Base-by-base conservation (phyloP, 1,139 yeast genomes). In the Ashbya aceris region DNA sequence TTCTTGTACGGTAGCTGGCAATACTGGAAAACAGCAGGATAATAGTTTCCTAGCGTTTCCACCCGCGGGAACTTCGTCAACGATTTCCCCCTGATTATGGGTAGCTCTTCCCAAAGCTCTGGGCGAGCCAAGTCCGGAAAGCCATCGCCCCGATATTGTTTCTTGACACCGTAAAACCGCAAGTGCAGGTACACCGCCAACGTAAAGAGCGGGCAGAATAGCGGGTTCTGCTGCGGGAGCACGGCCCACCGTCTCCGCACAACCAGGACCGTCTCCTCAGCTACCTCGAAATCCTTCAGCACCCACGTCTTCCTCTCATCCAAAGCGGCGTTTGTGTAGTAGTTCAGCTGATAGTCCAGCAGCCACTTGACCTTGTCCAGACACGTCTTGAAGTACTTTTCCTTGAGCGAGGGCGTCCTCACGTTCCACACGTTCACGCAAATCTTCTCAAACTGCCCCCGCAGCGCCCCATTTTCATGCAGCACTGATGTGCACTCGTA, bases 371-470 rank as follows among this genome's bases (percentile, higher is more conserved):
- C 43, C 40, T 53, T 56, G 33, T 60, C 63, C 30, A 53, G 44
- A 14, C 56, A 43, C 1, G 58, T 51, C 43, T 52, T 56, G 48
- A 60, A 60, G 37, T 46, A 49, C 34, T 53, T 55, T 17, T 51
- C 54, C 4, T 52, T 44, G 36, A 57, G 44, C 30, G 49, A 45
- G 10, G 33, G 42, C n/a, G 59, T 52, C 26, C 43, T 40, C 8
- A 59, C 48, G 37, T 54, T 58, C 62, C 62, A 60, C 36, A 56
- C 30, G 41, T 59, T 56, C 27, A 54, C 38, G 17, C 62, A 55
- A 1, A 57, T 44, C 30, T 49, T 54, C 11, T 49, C 44, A 8
- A 34, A 34, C 14, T 23, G 37, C n/a, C 11, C 12, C 14, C n/a
- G n/a, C 29, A 12, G 17, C n/a, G 9, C 29, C 4, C 12, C 37